Percentiles rank a stretch among this genome's conserved stretches.
phyloP scores from a whole-genome alignment of 2,329 filamentous ascomycete genomes.

The Ceratocystiopsis minuta region DNA sequence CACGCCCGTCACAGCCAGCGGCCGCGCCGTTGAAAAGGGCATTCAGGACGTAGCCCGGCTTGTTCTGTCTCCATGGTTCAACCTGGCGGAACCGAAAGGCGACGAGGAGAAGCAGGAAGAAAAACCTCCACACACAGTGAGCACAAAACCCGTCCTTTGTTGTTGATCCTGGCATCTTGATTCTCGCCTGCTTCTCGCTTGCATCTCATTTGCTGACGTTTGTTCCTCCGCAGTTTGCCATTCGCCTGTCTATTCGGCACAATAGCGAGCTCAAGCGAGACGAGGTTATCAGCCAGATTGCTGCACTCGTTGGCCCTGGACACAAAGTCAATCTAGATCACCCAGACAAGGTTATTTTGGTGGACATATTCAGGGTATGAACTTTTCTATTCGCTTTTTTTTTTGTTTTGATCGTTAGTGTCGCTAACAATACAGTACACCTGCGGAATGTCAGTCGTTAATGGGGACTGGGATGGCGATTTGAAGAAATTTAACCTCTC shows the following conservation, averaged over 20 bases:
- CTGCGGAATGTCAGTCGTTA: constrained; percentile 64
- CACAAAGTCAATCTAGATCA: constrained; percentile 63
- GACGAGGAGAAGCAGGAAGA: not conserved
- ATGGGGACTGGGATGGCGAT: constrained; percentile 46
- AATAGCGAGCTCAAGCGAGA: constrained; percentile 51
- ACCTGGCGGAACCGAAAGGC: constrained; percentile 17
- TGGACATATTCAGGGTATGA: constrained; percentile 62
- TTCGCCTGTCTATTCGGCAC: constrained; percentile 59
- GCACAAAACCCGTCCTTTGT: not conserved
- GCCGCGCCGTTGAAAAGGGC: constrained; percentile 51
- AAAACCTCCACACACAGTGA: not conserved
- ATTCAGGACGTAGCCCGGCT: constrained; percentile 44
- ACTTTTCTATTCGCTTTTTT: not conserved
- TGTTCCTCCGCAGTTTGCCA: constrained; percentile 47
- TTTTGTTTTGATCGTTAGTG: not conserved
- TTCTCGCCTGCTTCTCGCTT: too few species aligned
- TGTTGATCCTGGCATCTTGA: not conserved
- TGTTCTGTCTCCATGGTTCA: constrained; percentile 48
- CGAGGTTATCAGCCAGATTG: constrained; percentile 53
- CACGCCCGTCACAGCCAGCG: constrained; percentile 32
- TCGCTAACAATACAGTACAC: constrained; percentile 25
- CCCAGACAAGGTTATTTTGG: constrained; percentile 63
- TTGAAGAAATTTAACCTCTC: constrained; percentile 64
- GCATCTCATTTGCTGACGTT: not conserved
- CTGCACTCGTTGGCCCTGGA: constrained; percentile 38